Base-by-base conservation (phyloP, 2,329 filamentous ascomycete genomes). In the Talaromyces sp. region DNA sequence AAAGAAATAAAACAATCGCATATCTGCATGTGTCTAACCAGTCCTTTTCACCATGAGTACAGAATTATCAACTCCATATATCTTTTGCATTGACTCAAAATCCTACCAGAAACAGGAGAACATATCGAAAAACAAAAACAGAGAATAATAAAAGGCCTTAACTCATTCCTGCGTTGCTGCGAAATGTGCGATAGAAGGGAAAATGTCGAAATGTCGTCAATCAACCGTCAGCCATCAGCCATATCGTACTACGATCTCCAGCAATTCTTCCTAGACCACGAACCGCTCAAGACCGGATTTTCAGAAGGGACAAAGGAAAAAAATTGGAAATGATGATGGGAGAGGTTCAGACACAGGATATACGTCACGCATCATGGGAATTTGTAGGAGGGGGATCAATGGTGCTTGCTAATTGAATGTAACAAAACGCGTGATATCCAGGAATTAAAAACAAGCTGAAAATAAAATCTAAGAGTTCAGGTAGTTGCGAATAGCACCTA, bases 401-500 rank as follows among this genome's bases (percentile, higher is more conserved):
- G 39, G 50, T 51, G 52, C 52, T 61, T 58, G 63, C 53, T 62
- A 61, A 57, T 50, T 58, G 52, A 32, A 54, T 50, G 45, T 52
- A 47, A 57, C 50, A 56, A 39, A 52, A 54, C 48, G 36, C 30
- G 46, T 37, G 50, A 52, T 49, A 56, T 54, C 20, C 30, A 36
- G 33, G 17, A 24, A 39, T 20, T 39, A 35, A 47, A 44, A 37
- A 42, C 42, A 49, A 51, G 9, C 4, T 27, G 5, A 27, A 27
- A 14, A 27, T 13, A 27, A 43, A 44, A 56, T 68, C 66, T 72
- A 79, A 65, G 71, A 76, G 69, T 79, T 79, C 56, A 80, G 65
- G 60, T 80, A 80, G 65, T 66, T 76, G 54, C 77, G 74, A 57
- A 80, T 78, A 55, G 77, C 77, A 53, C 76, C 74, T 77, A 49